Conservation (phyloP, 2,329 filamentous ascomycete species). For the Colletotrichum eremochloae region DNA sequence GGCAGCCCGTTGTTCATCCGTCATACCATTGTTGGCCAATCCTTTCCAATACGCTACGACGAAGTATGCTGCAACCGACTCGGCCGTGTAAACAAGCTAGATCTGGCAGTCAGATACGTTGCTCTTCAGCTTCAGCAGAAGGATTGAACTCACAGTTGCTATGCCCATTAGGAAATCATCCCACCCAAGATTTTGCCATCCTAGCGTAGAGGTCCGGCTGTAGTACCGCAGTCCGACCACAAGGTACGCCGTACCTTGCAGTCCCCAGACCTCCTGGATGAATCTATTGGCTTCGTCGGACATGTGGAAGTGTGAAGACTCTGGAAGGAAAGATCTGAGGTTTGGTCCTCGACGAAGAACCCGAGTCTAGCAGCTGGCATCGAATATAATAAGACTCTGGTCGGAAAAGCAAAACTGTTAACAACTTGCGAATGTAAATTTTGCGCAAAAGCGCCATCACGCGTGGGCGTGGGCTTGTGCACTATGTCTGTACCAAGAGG, state of each 20-base stretch:
- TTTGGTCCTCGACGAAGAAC: neutral
- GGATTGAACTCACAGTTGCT: slow-evolving; percentile 16
- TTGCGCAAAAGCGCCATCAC: neutral
- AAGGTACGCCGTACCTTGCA: slow-evolving; percentile 36
- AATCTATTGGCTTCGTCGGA: slow-evolving; percentile 29
- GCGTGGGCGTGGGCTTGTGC: neutral
- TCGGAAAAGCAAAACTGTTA: neutral
- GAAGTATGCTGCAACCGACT: slow-evolving; percentile 47
- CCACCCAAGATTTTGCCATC: slow-evolving; percentile 31
- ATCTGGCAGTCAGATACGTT: neutral
- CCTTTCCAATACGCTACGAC: slow-evolving; percentile 58
- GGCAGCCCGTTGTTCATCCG: slow-evolving; percentile 57
- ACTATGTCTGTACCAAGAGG: neutral
- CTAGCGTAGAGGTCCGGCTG: slow-evolving; percentile 26
- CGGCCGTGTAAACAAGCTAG: slow-evolving; percentile 36
- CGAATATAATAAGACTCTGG: neutral
- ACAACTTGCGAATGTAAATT: neutral
- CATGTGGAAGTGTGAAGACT: neutral
- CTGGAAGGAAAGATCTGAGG: neutral
- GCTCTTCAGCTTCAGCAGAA: neutral
- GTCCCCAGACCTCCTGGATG: slow-evolving; percentile 41
- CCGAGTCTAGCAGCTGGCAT: neutral
- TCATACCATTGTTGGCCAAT: slow-evolving; percentile 65
- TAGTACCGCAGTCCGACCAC: slow-evolving; percentile 40
- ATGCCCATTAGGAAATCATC: slow-evolving; percentile 38